phyloP scores from a whole-genome alignment of 2,329 filamentous ascomycete genomes.

The Calonectria honghensis region DNA sequence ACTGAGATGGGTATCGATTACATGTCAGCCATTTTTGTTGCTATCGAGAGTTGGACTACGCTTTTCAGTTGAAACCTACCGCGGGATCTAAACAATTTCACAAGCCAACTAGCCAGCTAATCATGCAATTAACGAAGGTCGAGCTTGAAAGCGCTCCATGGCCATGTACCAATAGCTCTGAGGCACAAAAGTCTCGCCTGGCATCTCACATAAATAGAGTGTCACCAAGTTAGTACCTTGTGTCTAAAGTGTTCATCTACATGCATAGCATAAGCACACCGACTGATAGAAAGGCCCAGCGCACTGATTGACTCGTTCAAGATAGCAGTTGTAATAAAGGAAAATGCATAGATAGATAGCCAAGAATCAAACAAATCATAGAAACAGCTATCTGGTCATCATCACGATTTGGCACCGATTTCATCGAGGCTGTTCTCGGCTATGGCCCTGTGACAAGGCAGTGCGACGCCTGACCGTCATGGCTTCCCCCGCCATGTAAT shows the following conservation, averaged over 20 bases:
- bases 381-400: not conserved
- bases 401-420: not conserved
- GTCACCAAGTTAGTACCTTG: slow-evolving; percentile 1
- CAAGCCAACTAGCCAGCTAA: not conserved
- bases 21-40: not conserved
- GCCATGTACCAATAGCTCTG: not conserved
- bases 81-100: not conserved
- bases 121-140: not conserved
- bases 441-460: slow-evolving; percentile 49
- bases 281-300: not conserved
- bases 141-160: not conserved
- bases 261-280: not conserved
- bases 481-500: slow-evolving; percentile 51
- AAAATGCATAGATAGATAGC: not conserved
- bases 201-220: not conserved
- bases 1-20: not conserved
- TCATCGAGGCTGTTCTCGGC: slow-evolving; percentile 14
- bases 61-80: not conserved
- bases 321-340: not conserved
- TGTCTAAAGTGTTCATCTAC: not conserved
- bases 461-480: slow-evolving; percentile 53
- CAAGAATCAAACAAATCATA: not conserved
- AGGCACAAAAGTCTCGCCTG: not conserved
- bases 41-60: not conserved
- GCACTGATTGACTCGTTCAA: slow-evolving; percentile 7